These are phyloP conservation scores for Bimuria novae-zelandiae DNA, from an alignment of 2,329 filamentous ascomycete species.

Conservation along the genomic window DNA sequence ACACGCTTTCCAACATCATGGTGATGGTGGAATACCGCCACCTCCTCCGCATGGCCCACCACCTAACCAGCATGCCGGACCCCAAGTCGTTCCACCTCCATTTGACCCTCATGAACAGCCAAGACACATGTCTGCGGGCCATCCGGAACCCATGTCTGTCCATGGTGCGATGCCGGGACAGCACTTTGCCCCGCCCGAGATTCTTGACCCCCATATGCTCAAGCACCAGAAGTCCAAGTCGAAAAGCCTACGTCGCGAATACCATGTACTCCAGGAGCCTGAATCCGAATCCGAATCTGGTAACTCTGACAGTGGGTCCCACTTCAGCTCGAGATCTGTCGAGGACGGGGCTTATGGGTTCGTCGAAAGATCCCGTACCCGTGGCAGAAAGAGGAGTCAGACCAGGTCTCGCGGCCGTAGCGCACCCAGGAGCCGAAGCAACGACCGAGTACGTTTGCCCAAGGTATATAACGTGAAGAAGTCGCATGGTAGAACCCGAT, in stretches of 20 bases:
- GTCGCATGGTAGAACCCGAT: constrained; percentile 16
- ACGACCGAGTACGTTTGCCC: constrained; percentile 11
- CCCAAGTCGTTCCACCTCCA: neutral
- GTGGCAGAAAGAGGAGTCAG: constrained; percentile 10
- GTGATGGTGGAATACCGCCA: constrained; percentile 8
- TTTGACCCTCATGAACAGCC: constrained; percentile 1
- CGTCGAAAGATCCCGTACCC: constrained; percentile 20
- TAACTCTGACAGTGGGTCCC: constrained; percentile 18
- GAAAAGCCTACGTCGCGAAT: constrained; percentile 7
- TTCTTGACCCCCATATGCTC: neutral
- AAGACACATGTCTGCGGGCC: neutral
- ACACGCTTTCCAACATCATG: constrained; percentile 11
- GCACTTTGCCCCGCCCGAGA: neutral
- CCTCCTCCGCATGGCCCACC: constrained; percentile 7
- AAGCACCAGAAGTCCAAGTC: constrained; percentile 6
- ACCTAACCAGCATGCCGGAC: too few relatives aligned
- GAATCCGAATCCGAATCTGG: constrained; percentile 24
- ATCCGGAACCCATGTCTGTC: neutral
- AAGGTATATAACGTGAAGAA: constrained; percentile 15
- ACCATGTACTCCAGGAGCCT: constrained; percentile 8
- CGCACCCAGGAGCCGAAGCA: constrained; percentile 10
- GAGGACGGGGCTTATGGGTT: constrained; percentile 25
- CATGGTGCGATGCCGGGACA: neutral
- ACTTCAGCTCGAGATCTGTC: constrained; percentile 20
- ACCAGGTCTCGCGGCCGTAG: constrained; percentile 8